These are phyloP conservation scores for Allomyces arbusculus DNA, from an alignment of 192 early-diverging fungal genomes.

Conservation along the genomic window DNA sequence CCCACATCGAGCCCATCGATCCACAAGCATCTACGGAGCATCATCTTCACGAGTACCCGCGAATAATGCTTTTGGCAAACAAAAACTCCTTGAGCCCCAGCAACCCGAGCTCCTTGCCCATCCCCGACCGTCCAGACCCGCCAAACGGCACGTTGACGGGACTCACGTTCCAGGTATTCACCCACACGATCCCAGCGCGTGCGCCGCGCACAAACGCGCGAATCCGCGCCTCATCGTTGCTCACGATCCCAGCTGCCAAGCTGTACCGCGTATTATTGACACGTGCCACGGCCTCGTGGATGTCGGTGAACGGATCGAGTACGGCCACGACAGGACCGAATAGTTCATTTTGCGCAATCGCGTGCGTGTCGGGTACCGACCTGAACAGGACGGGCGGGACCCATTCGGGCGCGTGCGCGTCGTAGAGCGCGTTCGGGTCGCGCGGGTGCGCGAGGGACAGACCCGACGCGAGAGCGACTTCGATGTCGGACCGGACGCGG, in stretches of 20 bases:
- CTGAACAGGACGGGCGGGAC: neutral
- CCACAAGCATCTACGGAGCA: too few species aligned
- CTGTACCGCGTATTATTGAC: constrained; percentile 29
- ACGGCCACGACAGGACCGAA: constrained; percentile 38
- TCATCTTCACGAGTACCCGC: too few species aligned
- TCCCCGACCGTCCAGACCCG: constrained; percentile 32
- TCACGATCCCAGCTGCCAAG: constrained; percentile 30
- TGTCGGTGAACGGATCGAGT: constrained; percentile 20
- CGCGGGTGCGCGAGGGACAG: neutral
- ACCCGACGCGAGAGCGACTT: neutral
- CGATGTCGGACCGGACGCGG: neutral
- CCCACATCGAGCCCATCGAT: too few species aligned
- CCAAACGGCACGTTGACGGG: constrained; percentile 37
- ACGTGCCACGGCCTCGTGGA: constrained; percentile 23
- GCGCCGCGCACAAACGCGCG: constrained; percentile 19
- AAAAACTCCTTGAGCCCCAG: constrained; percentile 28
- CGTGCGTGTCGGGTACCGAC: neutral
- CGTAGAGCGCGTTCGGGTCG: neutral
- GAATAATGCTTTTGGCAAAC: constrained; percentile 12
- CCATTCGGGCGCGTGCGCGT: neutral
- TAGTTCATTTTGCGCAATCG: constrained; percentile 27
- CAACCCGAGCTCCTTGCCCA: constrained; percentile 34
- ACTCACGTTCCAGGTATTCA: constrained; percentile 35
- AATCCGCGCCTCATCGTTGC: constrained; percentile 16
- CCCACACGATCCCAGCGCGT: constrained; percentile 30